A percentile compares a stretch with the other conserved stretches of the same genome.
These are phyloP conservation scores for Yarrowia sp. DNA, from an alignment of 805 yeast species.

Conservation along the genomic window DNA sequence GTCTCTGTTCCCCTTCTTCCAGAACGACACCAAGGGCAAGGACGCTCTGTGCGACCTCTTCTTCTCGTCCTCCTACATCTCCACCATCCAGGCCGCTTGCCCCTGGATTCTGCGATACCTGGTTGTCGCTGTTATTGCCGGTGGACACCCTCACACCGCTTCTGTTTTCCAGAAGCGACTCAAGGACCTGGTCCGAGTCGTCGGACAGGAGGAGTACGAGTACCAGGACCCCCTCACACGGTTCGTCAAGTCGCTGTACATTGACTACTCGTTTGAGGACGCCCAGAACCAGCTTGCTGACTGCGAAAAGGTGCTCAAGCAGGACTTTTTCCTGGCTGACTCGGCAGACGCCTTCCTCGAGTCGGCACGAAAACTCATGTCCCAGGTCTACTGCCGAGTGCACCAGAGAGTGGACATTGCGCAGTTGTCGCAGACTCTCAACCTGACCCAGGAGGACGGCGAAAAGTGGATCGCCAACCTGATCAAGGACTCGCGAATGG, in stretches of 20 bases:
- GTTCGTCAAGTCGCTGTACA: slow-evolving; percentile 54
- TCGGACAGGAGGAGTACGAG: slow-evolving; percentile 62
- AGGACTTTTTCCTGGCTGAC: slow-evolving; percentile 57
- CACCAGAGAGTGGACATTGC: slow-evolving; percentile 51
- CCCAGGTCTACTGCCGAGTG: slow-evolving; percentile 55
- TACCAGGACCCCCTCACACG: slow-evolving; percentile 63
- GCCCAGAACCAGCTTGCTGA: slow-evolving; percentile 51
- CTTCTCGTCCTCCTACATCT: slow-evolving; percentile 57
- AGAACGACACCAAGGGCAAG: slow-evolving; percentile 49
- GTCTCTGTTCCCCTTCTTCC: slow-evolving; percentile 62
- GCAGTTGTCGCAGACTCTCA: slow-evolving; percentile 47
- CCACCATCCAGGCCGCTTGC: slow-evolving; percentile 66
- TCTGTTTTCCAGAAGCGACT: slow-evolving; percentile 51
- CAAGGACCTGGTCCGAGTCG: slow-evolving; percentile 56
- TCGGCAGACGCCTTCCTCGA: slow-evolving; percentile 45
- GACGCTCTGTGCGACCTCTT: slow-evolving; percentile 57
- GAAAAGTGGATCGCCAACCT: slow-evolving; percentile 53
- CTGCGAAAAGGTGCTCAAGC: slow-evolving; percentile 48
- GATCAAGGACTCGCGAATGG: slow-evolving; percentile 50
- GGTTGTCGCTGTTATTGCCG: slow-evolving; percentile 53
- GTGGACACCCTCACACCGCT: slow-evolving; percentile 37
- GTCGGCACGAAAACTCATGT: slow-evolving; percentile 50
- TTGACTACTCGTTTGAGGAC: slow-evolving; percentile 57
- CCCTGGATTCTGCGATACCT: slow-evolving; percentile 71
- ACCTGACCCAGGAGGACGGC: slow-evolving; percentile 48